Evolutionary conservation across 306 rosid species (phyloP), one percentile per base, ranked within the genome.

Genomic region (Fagus sylvatica): DNA sequence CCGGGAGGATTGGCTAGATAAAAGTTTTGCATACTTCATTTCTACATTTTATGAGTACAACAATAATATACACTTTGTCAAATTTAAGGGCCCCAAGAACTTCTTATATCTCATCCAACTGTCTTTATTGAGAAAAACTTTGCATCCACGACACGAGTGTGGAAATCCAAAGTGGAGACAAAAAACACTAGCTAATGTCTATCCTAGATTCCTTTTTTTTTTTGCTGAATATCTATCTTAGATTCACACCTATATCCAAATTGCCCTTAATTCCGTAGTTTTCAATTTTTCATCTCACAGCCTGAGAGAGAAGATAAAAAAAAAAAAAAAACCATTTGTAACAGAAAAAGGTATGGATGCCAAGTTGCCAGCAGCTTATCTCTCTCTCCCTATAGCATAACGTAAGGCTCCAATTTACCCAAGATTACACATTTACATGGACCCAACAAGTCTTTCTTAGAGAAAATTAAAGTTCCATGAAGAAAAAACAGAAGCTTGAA

Each of bases 381-480:
- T 65, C 70, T 86, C 86, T 65, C 70, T 66, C 72, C 78, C 30
- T 54, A 17, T 7, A 53, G 33, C 65, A 53, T 40, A 74, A 80
- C 43, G 65, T 85, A 87, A 87, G 93, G 93, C 84, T 81, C 79
- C 48, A 64, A 72, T 79, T 80, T 53, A 17, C 22, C 60, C 82
- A 74, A 66, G 70, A 71, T 73, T 78, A 40, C 28, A 22, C 28
- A 22, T 22, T 22, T 22, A 22, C 79, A 62, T 80, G 85, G 80
- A 81, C 78, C 82, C 77, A 46, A 33, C 87, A 74, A 84, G 84
- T 32, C 49, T 19, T 39, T 54, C 11, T 37, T 51, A 68, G 49
- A 62, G 42, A 39, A 57, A 34, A 43, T 22, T 22, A 56, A 13
- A 67, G 69, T 43, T 66, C 73, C 43, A 93, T 89, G 98, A 90